These are phyloP conservation scores for Epicoccum sorghinum DNA, from an alignment of 2,329 filamentous ascomycete species.

Conservation along the genomic window DNA sequence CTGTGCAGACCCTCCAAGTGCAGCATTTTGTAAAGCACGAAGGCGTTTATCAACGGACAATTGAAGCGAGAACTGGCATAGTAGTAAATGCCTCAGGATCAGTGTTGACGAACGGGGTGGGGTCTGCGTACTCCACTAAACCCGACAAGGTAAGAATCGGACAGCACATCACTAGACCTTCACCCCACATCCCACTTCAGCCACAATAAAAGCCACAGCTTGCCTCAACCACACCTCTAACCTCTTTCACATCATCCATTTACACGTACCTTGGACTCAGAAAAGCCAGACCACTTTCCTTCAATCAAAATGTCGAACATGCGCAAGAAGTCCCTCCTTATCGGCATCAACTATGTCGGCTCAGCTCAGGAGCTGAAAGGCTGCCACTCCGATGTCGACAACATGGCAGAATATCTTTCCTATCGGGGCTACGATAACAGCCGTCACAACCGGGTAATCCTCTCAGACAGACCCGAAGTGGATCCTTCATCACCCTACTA, in stretches of 20 bases:
- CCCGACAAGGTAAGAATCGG: too few species aligned
- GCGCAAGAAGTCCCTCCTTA: slow-evolving; percentile 57
- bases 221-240: too few species aligned
- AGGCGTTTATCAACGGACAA: too few species aligned
- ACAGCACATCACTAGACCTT: too few species aligned
- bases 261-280: not conserved
- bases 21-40: too few species aligned
- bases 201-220: too few species aligned
- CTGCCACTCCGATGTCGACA: slow-evolving; percentile 58
- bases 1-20: too few species aligned
- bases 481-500: slow-evolving; percentile 42
- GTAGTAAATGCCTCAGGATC: too few species aligned
- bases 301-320: slow-evolving; percentile 24
- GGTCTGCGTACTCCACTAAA: too few species aligned
- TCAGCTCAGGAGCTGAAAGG: slow-evolving; percentile 53
- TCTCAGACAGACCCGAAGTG: slow-evolving; percentile 49
- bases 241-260: not conserved
- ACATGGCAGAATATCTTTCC: slow-evolving; percentile 54
- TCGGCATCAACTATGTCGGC: slow-evolving; percentile 60
- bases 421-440: slow-evolving; percentile 52
- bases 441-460: slow-evolving; percentile 52
- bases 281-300: not conserved
- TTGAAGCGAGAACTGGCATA: too few species aligned
- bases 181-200: too few species aligned
- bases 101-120: too few species aligned